Percentiles rank a stretch among this genome's conserved stretches.
These are phyloP conservation scores for Wickerhamiella nectarea DNA, from an alignment of 805 yeast genomes.

Conservation along the genomic window DNA sequence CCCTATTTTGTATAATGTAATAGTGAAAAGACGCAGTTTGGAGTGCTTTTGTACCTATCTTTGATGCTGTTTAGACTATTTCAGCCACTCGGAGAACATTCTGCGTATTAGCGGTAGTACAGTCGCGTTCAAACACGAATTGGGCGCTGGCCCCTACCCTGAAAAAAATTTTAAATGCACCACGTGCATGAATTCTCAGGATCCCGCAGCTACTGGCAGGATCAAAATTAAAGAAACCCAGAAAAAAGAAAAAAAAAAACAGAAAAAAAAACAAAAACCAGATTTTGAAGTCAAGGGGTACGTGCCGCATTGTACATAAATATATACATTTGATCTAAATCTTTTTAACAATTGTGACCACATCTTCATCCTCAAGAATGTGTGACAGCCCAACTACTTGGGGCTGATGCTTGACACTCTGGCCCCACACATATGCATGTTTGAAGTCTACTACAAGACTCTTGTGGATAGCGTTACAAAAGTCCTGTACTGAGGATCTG, in stretches of 20 bases:
- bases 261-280: neutral
- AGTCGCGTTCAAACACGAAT: too few species aligned
- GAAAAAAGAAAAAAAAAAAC: neutral
- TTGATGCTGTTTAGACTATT: too few species aligned
- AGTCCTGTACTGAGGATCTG: conserved; percentile 80
- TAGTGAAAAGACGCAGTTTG: neutral
- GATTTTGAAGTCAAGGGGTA: neutral
- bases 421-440: conserved; percentile 84
- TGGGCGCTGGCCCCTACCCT: conserved; percentile 7
- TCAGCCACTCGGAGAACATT: too few species aligned
- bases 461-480: conserved; percentile 93
- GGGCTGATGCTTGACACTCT: conserved; percentile 88
- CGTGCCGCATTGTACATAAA: neutral
- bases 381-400: conserved; percentile 87
- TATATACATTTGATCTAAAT: neutral
- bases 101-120: too few species aligned
- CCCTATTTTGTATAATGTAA: neutral
- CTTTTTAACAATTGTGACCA: conserved; percentile 82
- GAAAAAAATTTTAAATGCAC: conserved; percentile 6
- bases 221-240: neutral
- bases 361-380: conserved; percentile 86
- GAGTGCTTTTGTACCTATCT: too few species aligned
- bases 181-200: too few species aligned
- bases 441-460: conserved; percentile 86
- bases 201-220: neutral